These are phyloP conservation scores for Cutaneotrichosporon cutaneum DNA, from an alignment of 1,284 basidiomycete species.

Conservation along the genomic window DNA sequence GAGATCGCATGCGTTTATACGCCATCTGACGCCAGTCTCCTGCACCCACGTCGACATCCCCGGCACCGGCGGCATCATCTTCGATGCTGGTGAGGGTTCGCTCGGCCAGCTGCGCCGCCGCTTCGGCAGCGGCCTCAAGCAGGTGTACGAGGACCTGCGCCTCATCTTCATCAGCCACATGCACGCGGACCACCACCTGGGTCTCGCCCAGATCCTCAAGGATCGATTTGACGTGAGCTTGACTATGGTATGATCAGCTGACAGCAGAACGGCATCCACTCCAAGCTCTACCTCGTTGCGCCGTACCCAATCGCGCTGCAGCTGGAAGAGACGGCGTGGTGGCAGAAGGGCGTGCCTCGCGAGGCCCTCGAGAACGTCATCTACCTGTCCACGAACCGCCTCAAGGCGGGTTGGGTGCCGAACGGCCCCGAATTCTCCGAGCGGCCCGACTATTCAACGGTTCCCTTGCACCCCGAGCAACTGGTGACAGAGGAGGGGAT, in stretches of 20 bases:
- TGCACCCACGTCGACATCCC: conserved; percentile 72
- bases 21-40: conserved; percentile 59
- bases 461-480: neutral
- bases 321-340: conserved; percentile 51
- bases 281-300: conserved; percentile 65
- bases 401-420: conserved; percentile 13
- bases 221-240: conserved; percentile 67
- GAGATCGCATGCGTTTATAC: neutral
- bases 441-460: neutral
- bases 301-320: conserved; percentile 47
- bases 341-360: conserved; percentile 32
- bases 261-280: conserved; percentile 32
- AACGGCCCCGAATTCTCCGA: neutral
- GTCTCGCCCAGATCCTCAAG: conserved; percentile 69
- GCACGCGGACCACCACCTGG: conserved; percentile 91
- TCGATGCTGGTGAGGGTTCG: conserved; percentile 89
- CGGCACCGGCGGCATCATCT: conserved; percentile 66
- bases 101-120: conserved; percentile 81
- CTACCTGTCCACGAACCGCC: conserved; percentile 37
- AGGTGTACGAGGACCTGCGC: conserved; percentile 66
- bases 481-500: conserved; percentile 10
- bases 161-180: conserved; percentile 86
- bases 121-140: conserved; percentile 63
- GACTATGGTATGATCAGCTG: neutral
- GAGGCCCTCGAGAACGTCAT: conserved; percentile 43